These are phyloP conservation scores for Globisporangium canariense DNA, from an alignment of 352 stramenopile species.

Conservation along the genomic window DNA sequence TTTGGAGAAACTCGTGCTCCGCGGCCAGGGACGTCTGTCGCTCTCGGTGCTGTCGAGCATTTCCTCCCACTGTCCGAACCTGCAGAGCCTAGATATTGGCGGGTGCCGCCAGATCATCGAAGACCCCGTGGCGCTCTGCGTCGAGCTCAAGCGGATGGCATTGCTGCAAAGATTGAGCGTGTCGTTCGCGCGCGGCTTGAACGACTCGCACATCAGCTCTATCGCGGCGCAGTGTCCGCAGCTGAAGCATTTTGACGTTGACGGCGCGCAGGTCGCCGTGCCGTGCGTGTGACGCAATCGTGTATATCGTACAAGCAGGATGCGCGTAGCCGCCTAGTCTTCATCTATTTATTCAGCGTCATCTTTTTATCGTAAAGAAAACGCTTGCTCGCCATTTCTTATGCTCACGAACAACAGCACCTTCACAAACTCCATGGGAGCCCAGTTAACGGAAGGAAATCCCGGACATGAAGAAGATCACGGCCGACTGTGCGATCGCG, in stretches of 20 bases:
- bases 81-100: constrained; percentile 52
- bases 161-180: constrained; percentile 51
- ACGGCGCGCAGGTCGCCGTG: constrained; percentile 29
- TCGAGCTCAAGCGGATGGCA: constrained; percentile 39
- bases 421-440: too few relatives aligned
- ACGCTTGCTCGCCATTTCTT: not conserved
- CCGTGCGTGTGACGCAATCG: constrained; percentile 16
- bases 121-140: constrained; percentile 40
- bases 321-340: not conserved
- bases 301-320: not conserved
- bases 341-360: not conserved
- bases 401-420: not conserved
- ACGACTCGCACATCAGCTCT: constrained; percentile 43
- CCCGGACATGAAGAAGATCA: too few relatives aligned
- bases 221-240: constrained; percentile 57
- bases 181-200: constrained; percentile 46
- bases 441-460: too few relatives aligned
- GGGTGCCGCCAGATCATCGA: constrained; percentile 57
- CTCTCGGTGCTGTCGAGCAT: constrained; percentile 34
- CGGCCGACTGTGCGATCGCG: too few relatives aligned
- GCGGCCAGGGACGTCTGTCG: constrained; percentile 53
- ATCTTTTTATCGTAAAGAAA: not conserved
- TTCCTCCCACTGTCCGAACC: constrained; percentile 32
- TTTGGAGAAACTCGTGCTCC: constrained; percentile 42
- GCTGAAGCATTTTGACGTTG: constrained; percentile 53